A percentile compares a stretch with the other conserved stretches of the same genome.
These are phyloP conservation scores for Gossypium herbaceum DNA, from an alignment of 345 rosid genomes.

Conservation along the genomic window DNA sequence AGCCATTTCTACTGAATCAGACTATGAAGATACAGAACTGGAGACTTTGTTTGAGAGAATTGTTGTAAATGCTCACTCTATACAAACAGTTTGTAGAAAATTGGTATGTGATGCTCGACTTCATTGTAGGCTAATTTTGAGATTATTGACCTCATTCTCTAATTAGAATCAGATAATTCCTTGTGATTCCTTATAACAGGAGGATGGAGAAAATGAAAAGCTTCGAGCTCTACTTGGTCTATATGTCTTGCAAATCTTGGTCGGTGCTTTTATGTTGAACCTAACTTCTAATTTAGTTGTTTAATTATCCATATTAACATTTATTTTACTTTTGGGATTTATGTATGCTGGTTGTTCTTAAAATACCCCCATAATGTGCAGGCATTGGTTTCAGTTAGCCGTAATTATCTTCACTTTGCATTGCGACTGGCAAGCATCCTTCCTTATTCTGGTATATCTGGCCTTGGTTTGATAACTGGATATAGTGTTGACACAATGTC, in stretches of 20 bases:
- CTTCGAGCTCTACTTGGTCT: conserved; percentile 68
- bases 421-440: conserved; percentile 43
- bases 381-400: conserved; percentile 62
- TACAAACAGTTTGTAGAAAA: conserved; percentile 45
- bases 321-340: not conserved
- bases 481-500: conserved; percentile 43
- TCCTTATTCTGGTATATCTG: conserved; percentile 54
- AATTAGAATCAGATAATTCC: conserved; percentile 4
- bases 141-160: not conserved
- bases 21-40: conserved; percentile 29
- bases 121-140: conserved; percentile 14
- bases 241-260: conserved; percentile 68
- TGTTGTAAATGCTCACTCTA: conserved; percentile 54
- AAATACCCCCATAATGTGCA: conserved; percentile 34
- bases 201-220: conserved; percentile 42
- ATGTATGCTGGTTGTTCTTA: conserved; percentile 10
- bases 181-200: conserved; percentile 39
- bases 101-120: conserved; percentile 45
- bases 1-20: conserved; percentile 37
- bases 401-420: conserved; percentile 39
- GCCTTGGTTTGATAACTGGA: conserved; percentile 65
- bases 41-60: conserved; percentile 54
- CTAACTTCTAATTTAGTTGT: not conserved
- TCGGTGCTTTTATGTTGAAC: conserved; percentile 33
- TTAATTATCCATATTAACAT: not conserved